Conservation (phyloP, 2,329 filamentous ascomycete species). For the Trichoderma pleuroti region DNA sequence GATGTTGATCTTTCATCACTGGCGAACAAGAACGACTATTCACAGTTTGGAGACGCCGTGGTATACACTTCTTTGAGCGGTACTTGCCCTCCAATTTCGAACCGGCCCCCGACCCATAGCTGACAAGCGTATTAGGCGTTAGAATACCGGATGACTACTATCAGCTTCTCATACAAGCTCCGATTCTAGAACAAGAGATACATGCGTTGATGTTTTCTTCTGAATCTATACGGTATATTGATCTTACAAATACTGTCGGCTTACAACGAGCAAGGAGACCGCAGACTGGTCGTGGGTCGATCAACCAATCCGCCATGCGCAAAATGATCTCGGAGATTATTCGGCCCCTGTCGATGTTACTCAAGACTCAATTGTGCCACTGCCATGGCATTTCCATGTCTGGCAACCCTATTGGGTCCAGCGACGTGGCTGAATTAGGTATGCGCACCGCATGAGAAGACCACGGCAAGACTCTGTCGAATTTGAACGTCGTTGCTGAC, state of each 20-base stretch:
- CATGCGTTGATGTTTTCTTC: conserved; percentile 55
- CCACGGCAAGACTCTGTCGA: no score
- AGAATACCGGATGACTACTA: conserved; percentile 47
- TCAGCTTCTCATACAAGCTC: conserved; percentile 46
- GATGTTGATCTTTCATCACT: conserved; percentile 48
- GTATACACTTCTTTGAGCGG: conserved; percentile 52
- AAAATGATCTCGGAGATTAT: conserved; percentile 40
- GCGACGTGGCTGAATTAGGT: conserved; percentile 50
- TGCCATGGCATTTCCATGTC: conserved; percentile 51
- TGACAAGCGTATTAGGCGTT: conserved; percentile 34
- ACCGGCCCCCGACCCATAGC: background rate
- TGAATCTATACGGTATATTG: conserved; percentile 52
- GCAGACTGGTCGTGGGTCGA: conserved; percentile 25
- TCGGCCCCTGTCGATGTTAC: conserved; percentile 47
- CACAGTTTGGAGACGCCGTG: conserved; percentile 43
- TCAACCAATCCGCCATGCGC: conserved; percentile 24
- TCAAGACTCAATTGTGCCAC: conserved; percentile 44
- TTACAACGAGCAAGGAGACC: conserved; percentile 25
- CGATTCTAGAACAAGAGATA: conserved; percentile 54
- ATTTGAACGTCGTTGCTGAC: background rate
- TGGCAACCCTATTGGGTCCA: conserved; percentile 46
- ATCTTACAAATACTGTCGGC: conserved; percentile 45
- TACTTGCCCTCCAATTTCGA: conserved; percentile 27
- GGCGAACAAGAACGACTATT: conserved; percentile 41
- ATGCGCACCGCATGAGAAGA: conserved; percentile 20